These are phyloP conservation scores for Aegilops umbellulata DNA, from an alignment of 176 grass and related monocot genomes.

Conservation along the genomic window DNA sequence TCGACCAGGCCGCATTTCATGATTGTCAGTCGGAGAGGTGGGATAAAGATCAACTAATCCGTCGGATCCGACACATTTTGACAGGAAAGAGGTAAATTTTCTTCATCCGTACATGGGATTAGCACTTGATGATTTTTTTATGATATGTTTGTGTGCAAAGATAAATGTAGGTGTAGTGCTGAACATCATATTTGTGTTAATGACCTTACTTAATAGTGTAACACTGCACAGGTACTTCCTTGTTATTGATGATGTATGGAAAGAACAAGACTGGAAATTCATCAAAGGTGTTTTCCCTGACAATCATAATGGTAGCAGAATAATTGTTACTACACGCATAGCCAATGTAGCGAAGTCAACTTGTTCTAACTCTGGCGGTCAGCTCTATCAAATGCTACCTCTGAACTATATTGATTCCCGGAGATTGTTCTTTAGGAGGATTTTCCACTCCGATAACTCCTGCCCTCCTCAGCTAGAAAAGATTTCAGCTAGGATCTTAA, in stretches of 20 bases:
- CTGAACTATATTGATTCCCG: background rate
- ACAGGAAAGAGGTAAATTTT: background rate
- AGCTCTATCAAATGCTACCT: background rate
- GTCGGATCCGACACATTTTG: background rate
- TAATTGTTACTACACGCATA: background rate
- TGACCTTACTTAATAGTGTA: background rate
- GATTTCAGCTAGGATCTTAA: background rate
- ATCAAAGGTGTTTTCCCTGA: background rate
- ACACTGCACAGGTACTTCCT: background rate
- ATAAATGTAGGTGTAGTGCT: background rate
- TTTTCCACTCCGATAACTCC: background rate
- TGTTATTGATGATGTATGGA: constrained; percentile 1
- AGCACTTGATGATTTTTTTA: background rate
- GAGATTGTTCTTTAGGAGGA: constrained; percentile 4
- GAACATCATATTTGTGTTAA: too few species aligned
- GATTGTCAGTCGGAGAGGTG: background rate
- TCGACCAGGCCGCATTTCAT: background rate
- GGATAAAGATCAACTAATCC: background rate
- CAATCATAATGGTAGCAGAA: background rate
- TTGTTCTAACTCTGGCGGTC: background rate
- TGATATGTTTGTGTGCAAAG: background rate
- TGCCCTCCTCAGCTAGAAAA: background rate
- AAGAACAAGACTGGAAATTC: background rate
- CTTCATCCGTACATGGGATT: background rate
- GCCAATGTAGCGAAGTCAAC: background rate